phyloP scores from a whole-genome alignment of 331 rosid genomes.

The Quercus lobata region DNA sequence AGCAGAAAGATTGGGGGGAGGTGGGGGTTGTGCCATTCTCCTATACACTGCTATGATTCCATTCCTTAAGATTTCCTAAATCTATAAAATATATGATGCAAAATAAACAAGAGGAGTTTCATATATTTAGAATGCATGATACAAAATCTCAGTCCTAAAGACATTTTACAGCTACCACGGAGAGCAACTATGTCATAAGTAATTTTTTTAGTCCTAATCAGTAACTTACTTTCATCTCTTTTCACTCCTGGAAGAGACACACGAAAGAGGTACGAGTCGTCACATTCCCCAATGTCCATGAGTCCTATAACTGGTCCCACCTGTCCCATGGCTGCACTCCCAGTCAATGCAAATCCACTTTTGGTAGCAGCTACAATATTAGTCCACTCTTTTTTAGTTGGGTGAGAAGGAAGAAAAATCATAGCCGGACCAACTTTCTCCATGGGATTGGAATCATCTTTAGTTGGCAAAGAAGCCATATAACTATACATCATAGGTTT shows the following conservation, averaged over 20 bases:
- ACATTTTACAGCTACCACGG: neutral
- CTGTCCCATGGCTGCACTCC: slow-evolving; percentile 35
- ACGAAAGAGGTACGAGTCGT: slow-evolving; percentile 39
- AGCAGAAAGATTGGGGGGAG: neutral
- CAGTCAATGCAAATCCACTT: slow-evolving; percentile 34
- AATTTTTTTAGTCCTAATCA: neutral
- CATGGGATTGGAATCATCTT: slow-evolving; percentile 15
- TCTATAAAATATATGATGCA: neutral
- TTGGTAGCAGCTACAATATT: slow-evolving; percentile 41
- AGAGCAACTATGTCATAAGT: slow-evolving; percentile 2
- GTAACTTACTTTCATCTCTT: slow-evolving; percentile 48
- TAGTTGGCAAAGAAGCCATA: slow-evolving; percentile 12
- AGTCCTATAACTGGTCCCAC: slow-evolving; percentile 41
- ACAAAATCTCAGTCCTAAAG: slow-evolving; percentile 12
- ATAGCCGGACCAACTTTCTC: slow-evolving; percentile 28
- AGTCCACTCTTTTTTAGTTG: slow-evolving; percentile 34
- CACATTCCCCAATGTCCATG: slow-evolving; percentile 50
- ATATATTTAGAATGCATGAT: neutral
- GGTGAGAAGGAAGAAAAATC: slow-evolving; percentile 38
- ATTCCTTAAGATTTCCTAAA: neutral
- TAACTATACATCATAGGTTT: slow-evolving; percentile 7
- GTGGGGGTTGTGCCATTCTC: too few relatives aligned
- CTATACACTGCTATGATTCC: neutral
- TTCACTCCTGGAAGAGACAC: slow-evolving; percentile 48
- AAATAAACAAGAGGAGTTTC: too few relatives aligned